These are phyloP conservation scores for Groenewaldozyma auringiensis DNA, from an alignment of 1,139 yeast species.

Conservation along the genomic window DNA sequence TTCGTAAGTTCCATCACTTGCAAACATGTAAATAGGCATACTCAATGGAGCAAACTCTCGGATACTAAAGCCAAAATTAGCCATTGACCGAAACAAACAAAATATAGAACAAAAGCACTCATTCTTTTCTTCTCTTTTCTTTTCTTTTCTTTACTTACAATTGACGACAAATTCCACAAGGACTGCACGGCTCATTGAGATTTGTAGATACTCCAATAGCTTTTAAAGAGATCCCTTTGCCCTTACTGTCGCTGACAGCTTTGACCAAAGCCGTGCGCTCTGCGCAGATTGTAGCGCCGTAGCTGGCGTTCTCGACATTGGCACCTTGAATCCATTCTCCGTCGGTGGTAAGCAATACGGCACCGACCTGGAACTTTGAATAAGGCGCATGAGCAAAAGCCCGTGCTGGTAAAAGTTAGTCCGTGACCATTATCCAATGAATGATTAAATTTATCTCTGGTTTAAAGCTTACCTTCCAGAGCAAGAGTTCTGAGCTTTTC, in stretches of 20 bases:
- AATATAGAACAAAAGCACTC: not conserved
- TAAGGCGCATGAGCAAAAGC: slow-evolving; percentile 64
- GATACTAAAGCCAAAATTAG: slow-evolving; percentile 30
- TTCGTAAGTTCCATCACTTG: slow-evolving; percentile 16
- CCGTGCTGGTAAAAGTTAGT: slow-evolving; percentile 22
- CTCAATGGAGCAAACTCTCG: slow-evolving; percentile 53
- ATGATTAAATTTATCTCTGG: not conserved
- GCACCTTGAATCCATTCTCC: slow-evolving; percentile 61
- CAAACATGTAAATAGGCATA: slow-evolving; percentile 28
- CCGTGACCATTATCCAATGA: not conserved
- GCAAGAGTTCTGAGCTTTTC: slow-evolving; percentile 12
- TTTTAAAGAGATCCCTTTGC: slow-evolving; percentile 30
- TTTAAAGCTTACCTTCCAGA: slow-evolving; percentile 13
- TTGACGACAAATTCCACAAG: slow-evolving; percentile 95
- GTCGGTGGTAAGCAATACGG: slow-evolving; percentile 50
- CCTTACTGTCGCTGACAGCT: slow-evolving; percentile 51
- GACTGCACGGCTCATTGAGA: slow-evolving; percentile 53
- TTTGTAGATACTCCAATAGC: slow-evolving; percentile 73
- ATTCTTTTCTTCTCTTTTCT: too few relatives aligned
- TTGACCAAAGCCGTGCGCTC: slow-evolving; percentile 72
- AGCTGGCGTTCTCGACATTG: slow-evolving; percentile 88
- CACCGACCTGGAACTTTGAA: slow-evolving; percentile 83
- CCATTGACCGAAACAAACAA: not conserved
- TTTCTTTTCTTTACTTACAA: slow-evolving; percentile 29
- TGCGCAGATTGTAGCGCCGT: slow-evolving; percentile 86